phyloP scores from a whole-genome alignment of 2,329 filamentous ascomycete species.

The Fusarium globosum region DNA sequence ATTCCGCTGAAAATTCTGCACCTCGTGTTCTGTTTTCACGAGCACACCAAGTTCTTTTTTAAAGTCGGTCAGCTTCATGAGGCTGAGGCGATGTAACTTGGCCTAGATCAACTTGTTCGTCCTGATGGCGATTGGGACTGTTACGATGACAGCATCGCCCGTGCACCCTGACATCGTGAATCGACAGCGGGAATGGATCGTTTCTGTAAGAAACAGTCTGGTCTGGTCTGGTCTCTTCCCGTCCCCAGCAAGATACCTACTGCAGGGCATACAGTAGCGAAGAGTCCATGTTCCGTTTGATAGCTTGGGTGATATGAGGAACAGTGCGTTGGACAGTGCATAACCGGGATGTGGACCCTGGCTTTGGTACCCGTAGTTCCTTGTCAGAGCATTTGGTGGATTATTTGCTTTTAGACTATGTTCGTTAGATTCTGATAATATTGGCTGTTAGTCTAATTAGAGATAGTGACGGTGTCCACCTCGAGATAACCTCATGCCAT shows the following conservation, averaged over 20 bases:
- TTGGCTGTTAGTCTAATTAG: slow-evolving; percentile 18
- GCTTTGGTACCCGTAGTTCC: slow-evolving; percentile 19
- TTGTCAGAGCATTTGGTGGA: slow-evolving; percentile 11
- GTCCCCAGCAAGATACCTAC: slow-evolving; percentile 19
- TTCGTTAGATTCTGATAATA: slow-evolving; percentile 14
- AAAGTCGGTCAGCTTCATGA: slow-evolving; percentile 33
- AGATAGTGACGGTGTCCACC: slow-evolving; percentile 3
- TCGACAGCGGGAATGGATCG: slow-evolving; percentile 23
- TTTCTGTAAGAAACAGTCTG: slow-evolving; percentile 28
- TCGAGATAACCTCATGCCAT: not conserved
- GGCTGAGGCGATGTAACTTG: slow-evolving; percentile 18
- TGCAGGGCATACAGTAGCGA: slow-evolving; percentile 17
- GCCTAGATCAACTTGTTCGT: not conserved
- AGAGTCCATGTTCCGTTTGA: slow-evolving; percentile 8
- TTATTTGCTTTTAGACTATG: slow-evolving; percentile 9
- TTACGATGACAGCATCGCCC: slow-evolving; percentile 26
- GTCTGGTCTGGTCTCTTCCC: slow-evolving; percentile 27
- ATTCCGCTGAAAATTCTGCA: slow-evolving; percentile 33
- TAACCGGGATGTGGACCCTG: slow-evolving; percentile 28
- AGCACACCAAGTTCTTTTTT: slow-evolving; percentile 29
- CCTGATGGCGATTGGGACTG: not conserved
- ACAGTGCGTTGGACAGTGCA: slow-evolving; percentile 30
- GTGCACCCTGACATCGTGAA: slow-evolving; percentile 29
- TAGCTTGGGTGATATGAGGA: slow-evolving; percentile 10
- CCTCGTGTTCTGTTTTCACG: slow-evolving; percentile 25